These are phyloP conservation scores for Chernovozyma sophiae-reginae DNA, from an alignment of 1,139 yeast genomes.

Conservation along the genomic window DNA sequence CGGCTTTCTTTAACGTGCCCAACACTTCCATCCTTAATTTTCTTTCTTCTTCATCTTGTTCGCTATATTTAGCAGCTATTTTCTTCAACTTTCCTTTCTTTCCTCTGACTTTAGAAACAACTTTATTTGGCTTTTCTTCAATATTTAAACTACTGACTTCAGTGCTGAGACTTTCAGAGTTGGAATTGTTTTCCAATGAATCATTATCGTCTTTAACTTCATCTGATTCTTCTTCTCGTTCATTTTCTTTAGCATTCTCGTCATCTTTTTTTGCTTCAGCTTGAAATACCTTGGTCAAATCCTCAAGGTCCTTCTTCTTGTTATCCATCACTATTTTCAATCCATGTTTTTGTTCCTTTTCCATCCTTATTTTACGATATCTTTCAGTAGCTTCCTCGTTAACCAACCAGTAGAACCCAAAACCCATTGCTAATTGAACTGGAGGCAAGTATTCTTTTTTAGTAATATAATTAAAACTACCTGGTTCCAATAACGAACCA, in stretches of 20 bases:
- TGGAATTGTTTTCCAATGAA: conserved; percentile 4
- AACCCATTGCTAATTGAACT: conserved; percentile 81
- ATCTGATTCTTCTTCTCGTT: conserved; percentile 9
- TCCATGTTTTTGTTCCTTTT: conserved; percentile 46
- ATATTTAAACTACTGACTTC: not conserved
- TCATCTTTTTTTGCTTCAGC: conserved; percentile 5
- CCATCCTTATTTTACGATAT: conserved; percentile 32
- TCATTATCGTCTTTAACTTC: conserved; percentile 11
- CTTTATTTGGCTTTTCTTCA: conserved; percentile 8
- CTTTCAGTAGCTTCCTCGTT: conserved; percentile 49
- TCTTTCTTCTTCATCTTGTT: conserved; percentile 90
- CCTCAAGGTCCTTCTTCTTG: conserved; percentile 30
- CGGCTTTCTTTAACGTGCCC: conserved; percentile 75
- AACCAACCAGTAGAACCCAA: conserved; percentile 74
- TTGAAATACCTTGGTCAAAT: conserved; percentile 7
- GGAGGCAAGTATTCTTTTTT: conserved; percentile 72
- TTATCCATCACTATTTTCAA: conserved; percentile 37
- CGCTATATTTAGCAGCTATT: conserved; percentile 76
- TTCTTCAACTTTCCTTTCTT: conserved; percentile 81
- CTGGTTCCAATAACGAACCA: conserved; percentile 60
- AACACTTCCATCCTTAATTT: conserved; percentile 68
- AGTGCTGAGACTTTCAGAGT: conserved; percentile 9
- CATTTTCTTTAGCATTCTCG: conserved; percentile 9
- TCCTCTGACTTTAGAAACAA: conserved; percentile 61
- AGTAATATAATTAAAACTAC: conserved; percentile 55